Evolutionary conservation across 139 green algal genomes (phyloP), one percentile per base, ranked within the genome.

Genomic region (Gonium pectorale): DNA sequence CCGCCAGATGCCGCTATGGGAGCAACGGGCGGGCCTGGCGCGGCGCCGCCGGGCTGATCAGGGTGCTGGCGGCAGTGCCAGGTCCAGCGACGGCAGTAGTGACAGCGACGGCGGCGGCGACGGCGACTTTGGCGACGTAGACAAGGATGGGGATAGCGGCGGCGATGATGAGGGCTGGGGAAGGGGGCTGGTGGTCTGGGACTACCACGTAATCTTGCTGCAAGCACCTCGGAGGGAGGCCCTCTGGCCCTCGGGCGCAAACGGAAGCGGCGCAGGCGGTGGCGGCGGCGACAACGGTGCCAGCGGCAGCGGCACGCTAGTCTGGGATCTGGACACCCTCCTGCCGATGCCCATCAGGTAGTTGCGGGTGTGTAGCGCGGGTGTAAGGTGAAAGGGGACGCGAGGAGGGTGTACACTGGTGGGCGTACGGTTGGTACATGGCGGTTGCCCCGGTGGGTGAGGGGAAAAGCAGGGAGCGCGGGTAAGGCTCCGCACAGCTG

Each of bases 121-220:
- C 24, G 51, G 51, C 52, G 33, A 31, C 46, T 33, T 7, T 17
- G 70, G 41, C 3, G 13, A 8, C n/a, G 24, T 7, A n/a, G 66
- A 6, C 5, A 37, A 66, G 56, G 21, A 66, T 29, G 38, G 60
- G 9, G 29, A 67, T 22, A 49, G 29, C 27, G 43, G 43, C 43
- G 13, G 43, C 43, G 54, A 51, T 31, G 71, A n/a, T n/a, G 73
- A 44, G 31, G 54, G 38, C 24, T 5, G 59, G 27, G 5, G 31
- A 31, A 44, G 63, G 33, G 63, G 63, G 27, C 40, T 89, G 19
- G 79, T 90, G 9, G 38, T 90, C 2, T 93, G 89, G 90, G 90
- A 93, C 60, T 93, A 93, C 38, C 90, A 93, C 64, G 89, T 91
- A 3, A 8, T 90, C 19, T 5, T 80, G 33, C 37, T 91, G 11